Evolutionary conservation across 202 grass and related monocot species (phyloP), one percentile per base, ranked within the genome.

Genomic region (Elaeis oleifera): DNA sequence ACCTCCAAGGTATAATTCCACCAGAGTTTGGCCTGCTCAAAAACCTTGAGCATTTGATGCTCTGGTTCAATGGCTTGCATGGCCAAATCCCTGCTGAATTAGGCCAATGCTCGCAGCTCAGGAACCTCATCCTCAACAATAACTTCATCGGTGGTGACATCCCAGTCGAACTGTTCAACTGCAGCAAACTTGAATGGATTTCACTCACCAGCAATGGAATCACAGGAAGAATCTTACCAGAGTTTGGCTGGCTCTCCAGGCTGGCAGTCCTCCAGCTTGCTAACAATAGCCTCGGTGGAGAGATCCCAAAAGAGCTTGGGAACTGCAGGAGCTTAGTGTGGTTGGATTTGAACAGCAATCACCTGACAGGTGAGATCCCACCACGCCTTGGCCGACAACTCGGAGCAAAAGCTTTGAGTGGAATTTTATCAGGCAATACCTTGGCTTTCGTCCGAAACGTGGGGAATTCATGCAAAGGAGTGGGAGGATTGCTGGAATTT

Each of bases 291-390:
- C 74, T 95, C 18, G 36, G 24, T 14, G 90, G 90, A 3, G 39
- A 24, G 8, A 84, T 95, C 48, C 90, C 90, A 0, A 50, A 21
- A 11, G 85, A 86, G 78, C 71, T 95, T 26, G 85, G 90, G 0
- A 84, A 77, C 54, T 95, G 90, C 83, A 89, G 77, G 59, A 89
- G 85, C 56, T 77, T 95, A 6, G 83, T 95, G 83, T 95, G 90
- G 90, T 73, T 95, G 28, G 90, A 95, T 74, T 62, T 95, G 23
- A 95, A 81, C 67, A 95, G 83, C 67, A 95, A 95, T 32, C 64
- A 65, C n/a, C 77, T 95, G 51, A 84, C 74, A 56, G 85, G 90
- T 11, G 53, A 39, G 22, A 86, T 95, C 74, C 90, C 90, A 0
- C 58, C 55, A 13, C 85, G 85, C 16, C 79, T 95, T 13, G 90